Evolutionary conservation across 2,329 filamentous ascomycete species (phyloP), one percentile per base, ranked within the genome.

Genomic region (Trichoderma sp.): DNA sequence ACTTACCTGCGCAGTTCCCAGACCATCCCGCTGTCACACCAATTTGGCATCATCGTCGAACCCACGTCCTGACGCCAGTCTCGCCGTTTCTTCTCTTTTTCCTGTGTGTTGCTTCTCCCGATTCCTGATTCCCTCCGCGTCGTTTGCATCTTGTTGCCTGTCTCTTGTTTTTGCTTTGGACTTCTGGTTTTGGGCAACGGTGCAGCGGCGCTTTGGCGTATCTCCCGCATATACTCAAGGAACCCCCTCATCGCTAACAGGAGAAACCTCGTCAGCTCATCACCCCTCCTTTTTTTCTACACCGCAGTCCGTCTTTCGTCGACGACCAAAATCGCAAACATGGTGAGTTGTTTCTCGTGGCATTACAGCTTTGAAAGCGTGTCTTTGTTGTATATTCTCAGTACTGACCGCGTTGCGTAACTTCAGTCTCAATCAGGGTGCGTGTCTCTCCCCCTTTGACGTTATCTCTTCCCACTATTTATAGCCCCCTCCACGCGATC

Each of bases 341-440:
- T 86, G 85, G 85, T 86, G 82, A 83, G 85, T 80, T 78, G 85
- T 80, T 78, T 75, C 77, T 9, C 21, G 11, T 33, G 60, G 16
- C 3, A 63, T n/a, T 16, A 62, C 12, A 38, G 59, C 60, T 38
- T 24, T 6, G 1, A 31, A 18, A 33, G 50, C 38, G 41, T 71
- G 38, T 75, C 21, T 31, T 45, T 31, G 24, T 11, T 14, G 50
- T 71, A 12, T 35, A 33, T 68, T 53, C 12, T 11, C 2, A 21
- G 41, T 65, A 35, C 71, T 73, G 60, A 73, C 71, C 41, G 60
- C 59, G 60, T 33, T 38, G 60, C 63, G 18, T 27, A 65, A 21
- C 68, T 76, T 21, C 76, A 92, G 91, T 92, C 91, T 91, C 89
- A 91, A 89, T 92, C 91, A 85, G 91, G 91, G 91, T 92, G 87